Evolutionary conservation across 768 basidiomycete genomes (phyloP).

Genomic region (Phylloporus rhodoxanthus): DNA sequence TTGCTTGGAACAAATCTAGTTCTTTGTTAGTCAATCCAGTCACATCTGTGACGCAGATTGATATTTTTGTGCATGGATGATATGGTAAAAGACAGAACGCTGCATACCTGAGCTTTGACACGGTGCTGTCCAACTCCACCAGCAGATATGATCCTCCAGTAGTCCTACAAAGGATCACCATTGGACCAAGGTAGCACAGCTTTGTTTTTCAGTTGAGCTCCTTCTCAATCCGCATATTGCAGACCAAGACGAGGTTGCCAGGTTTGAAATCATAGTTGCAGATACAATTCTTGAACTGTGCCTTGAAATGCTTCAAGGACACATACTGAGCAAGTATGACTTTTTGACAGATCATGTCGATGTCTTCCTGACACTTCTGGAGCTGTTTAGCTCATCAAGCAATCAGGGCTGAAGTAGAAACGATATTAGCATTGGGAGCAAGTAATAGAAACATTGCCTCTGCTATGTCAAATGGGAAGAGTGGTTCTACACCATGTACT

Average conservation of each 20-base stretch:
- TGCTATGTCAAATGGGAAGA: background rate
- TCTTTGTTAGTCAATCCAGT: background rate
- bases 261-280: background rate
- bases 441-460: background rate
- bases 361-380: background rate
- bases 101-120: constrained; percentile 10
- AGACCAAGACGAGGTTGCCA: background rate
- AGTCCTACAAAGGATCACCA: constrained; percentile 19
- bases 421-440: background rate
- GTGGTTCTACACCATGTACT: background rate
- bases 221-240: background rate
- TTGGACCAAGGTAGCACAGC: constrained; percentile 23
- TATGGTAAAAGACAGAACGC: constrained; percentile 23
- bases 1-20: background rate
- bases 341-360: accelerated
- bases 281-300: background rate
- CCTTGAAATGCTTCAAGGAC: background rate
- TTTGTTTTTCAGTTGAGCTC: constrained; percentile 21
- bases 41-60: background rate
- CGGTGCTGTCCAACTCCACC: constrained; percentile 21
- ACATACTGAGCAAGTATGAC: background rate
- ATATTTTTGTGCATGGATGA: background rate
- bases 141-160: constrained; percentile 23
- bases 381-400: background rate
- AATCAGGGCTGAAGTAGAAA: background rate